Evolutionary conservation across 2,329 filamentous ascomycete genomes (phyloP), one percentile per base, ranked within the genome.

Genomic region (Botrytis fabae): DNA sequence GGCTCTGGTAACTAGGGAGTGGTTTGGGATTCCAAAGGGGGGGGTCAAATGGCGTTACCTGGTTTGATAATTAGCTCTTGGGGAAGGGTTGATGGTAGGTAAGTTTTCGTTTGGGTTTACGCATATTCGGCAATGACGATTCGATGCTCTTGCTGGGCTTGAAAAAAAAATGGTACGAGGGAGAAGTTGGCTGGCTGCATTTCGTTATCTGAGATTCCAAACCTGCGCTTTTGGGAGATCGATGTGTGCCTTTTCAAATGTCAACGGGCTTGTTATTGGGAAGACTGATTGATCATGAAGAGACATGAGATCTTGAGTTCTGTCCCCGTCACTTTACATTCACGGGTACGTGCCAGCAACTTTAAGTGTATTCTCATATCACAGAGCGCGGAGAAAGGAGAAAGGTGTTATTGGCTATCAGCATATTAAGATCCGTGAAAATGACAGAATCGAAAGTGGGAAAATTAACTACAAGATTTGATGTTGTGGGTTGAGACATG

Each of bases 131-230:
- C 12, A 16, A n/a, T 54, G 10, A 22, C 12, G 5, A 2, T 2
- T 5, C 5, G 3, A n/a, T 7, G 5, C 2, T 2, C 25, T 2
- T 54, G 1, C 25, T 7, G 12, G 2, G 12, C 0, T 6, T 0
- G 2, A n/a, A n/a, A 1, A 5, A 16, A n/a, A 16, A n/a, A n/a
- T 54, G 25, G 48, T 2, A n/a, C 6, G 12, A 4, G 22, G 14
- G 48, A n/a, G 48, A 14, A 6, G 25, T 7, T 51, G 6, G 25
- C 48, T 51, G 14, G 22, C 48, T 51, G 48, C 48, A 12, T 1
- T 51, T 2, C n/a, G 10, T n/a, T 12, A 4, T n/a, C n/a, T 51
- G 48, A n/a, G 4, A 4, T 14, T n/a, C 4, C 1, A 22, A n/a
- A 5, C 3, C 10, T 14, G 0, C 5, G 1, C 6, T 14, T 1